Evolutionary conservation across 2,329 filamentous ascomycete species (phyloP).

Genomic region (Scedosporium apiospermum): DNA sequence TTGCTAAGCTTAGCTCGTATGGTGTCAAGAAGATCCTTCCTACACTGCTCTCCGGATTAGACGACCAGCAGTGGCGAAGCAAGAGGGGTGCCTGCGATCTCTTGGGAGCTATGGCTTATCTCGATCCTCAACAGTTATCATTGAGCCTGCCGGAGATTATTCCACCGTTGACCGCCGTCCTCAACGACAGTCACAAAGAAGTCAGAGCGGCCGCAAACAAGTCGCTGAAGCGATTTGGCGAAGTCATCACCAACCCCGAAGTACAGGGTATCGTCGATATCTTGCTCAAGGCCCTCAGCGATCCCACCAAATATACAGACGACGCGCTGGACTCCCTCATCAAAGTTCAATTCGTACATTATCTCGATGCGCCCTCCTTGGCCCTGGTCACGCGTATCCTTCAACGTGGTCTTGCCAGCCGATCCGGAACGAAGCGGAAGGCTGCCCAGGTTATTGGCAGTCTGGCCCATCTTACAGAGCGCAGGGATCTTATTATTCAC

Average conservation of each 20-base stretch:
- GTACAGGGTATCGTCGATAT: slow-evolving; percentile 88
- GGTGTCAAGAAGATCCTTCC: slow-evolving; percentile 93
- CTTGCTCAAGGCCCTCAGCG: slow-evolving; percentile 89
- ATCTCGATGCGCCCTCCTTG: slow-evolving; percentile 92
- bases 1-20: slow-evolving; percentile 85
- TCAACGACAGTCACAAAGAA: slow-evolving; percentile 98
- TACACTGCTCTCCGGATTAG: slow-evolving; percentile 80
- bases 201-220: slow-evolving; percentile 86
- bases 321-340: slow-evolving; percentile 88
- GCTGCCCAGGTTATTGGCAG: slow-evolving; percentile 96
- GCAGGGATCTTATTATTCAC: slow-evolving; percentile 86
- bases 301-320: slow-evolving; percentile 95
- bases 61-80: slow-evolving; percentile 94
- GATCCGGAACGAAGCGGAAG: slow-evolving; percentile 93
- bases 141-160: slow-evolving; percentile 93
- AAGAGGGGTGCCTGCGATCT: slow-evolving; percentile 97
- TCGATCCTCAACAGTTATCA: slow-evolving; percentile 90
- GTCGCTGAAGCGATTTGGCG: slow-evolving; percentile 93
- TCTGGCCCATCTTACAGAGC: slow-evolving; percentile 90
- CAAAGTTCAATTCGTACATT: slow-evolving; percentile 97
- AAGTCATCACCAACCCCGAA: slow-evolving; percentile 96
- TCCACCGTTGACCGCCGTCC: slow-evolving; percentile 81
- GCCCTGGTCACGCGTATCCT: slow-evolving; percentile 92
- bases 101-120: slow-evolving; percentile 94
- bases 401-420: slow-evolving; percentile 80